Percentiles rank a stretch among this genome's conserved stretches.
These are phyloP conservation scores for Ambrosia trifida DNA, from an alignment of 129 eudicot species.

Conservation along the genomic window DNA sequence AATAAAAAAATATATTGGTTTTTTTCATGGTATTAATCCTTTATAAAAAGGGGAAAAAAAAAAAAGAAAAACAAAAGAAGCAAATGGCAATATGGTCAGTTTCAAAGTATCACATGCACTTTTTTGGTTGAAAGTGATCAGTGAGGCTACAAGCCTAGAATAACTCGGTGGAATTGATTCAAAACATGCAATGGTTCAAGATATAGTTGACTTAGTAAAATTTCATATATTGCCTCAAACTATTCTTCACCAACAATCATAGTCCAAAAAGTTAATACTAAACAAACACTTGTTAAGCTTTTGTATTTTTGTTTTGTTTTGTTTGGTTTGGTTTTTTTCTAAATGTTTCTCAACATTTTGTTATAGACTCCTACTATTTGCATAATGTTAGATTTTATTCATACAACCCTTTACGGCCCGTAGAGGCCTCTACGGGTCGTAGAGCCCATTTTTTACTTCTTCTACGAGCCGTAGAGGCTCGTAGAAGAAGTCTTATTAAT, in stretches of 20 bases:
- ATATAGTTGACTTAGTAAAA: constrained; percentile 17
- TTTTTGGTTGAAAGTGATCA: background rate
- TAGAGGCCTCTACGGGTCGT: too few relatives aligned
- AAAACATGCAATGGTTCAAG: constrained; percentile 15
- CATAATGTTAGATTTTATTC: too few relatives aligned
- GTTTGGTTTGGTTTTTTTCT: too few relatives aligned
- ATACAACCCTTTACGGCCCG: too few relatives aligned
- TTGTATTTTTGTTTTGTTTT: background rate
- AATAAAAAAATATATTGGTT: too few relatives aligned
- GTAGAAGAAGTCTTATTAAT: too few relatives aligned
- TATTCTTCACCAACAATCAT: background rate
- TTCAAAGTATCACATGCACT: background rate
- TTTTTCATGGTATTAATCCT: too few relatives aligned
- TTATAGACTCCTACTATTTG: too few relatives aligned
- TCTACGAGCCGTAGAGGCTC: too few relatives aligned
- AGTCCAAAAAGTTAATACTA: background rate
- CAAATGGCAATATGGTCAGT: background rate
- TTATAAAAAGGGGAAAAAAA: too few relatives aligned
- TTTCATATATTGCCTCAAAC: background rate
- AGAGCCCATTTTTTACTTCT: too few relatives aligned
- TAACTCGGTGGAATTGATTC: constrained; percentile 41
- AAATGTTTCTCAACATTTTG: background rate
- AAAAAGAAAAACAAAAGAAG: too few relatives aligned
- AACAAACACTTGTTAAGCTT: background rate
- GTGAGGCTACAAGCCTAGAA: constrained; percentile 13